phyloP scores from a whole-genome alignment of 2,329 filamentous ascomycete species.

The Dryadomyces sulphureus region DNA sequence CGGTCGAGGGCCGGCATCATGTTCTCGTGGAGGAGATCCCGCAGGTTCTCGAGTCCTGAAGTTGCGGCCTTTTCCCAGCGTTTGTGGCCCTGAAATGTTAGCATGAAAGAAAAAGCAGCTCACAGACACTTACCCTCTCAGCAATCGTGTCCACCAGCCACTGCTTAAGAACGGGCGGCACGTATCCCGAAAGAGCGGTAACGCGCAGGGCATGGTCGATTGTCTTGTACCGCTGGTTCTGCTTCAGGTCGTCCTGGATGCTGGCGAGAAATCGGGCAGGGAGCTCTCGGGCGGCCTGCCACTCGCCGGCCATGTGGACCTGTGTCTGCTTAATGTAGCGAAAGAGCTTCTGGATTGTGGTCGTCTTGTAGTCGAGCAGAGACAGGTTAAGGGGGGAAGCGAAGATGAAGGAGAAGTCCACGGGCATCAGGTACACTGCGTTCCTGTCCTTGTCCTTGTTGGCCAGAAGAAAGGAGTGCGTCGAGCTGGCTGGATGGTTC shows the following conservation, averaged over 20 bases:
- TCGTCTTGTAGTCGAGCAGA: constrained; percentile 72
- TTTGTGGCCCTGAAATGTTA: constrained; percentile 57
- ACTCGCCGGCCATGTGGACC: constrained; percentile 65
- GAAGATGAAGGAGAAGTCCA: constrained; percentile 73
- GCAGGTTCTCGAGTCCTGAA: constrained; percentile 62
- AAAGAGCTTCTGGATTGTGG: constrained; percentile 72
- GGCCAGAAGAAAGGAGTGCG: constrained; percentile 54
- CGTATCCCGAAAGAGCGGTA: constrained; percentile 70
- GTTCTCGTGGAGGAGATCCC: constrained; percentile 70
- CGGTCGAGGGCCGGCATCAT: constrained; percentile 79
- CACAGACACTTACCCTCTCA: constrained; percentile 44
- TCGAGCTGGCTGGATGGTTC: constrained; percentile 60
- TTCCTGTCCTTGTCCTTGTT: constrained; percentile 21
- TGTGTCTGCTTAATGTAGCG: constrained; percentile 74
- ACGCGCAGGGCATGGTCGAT: constrained; percentile 72
- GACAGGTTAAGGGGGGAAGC: constrained; percentile 69
- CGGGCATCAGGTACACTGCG: constrained; percentile 49
- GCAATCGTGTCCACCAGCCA: constrained; percentile 78
- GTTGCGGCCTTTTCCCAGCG: constrained; percentile 84
- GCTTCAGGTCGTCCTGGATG: constrained; percentile 59
- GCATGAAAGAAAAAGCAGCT: not conserved
- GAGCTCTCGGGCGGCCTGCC: constrained; percentile 67
- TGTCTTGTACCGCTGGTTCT: constrained; percentile 38
- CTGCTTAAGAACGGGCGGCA: constrained; percentile 59
- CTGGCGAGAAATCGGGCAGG: constrained; percentile 64